Conservation (phyloP, 768 basidiomycete species). For the Candolleomyces eurysporus region DNA sequence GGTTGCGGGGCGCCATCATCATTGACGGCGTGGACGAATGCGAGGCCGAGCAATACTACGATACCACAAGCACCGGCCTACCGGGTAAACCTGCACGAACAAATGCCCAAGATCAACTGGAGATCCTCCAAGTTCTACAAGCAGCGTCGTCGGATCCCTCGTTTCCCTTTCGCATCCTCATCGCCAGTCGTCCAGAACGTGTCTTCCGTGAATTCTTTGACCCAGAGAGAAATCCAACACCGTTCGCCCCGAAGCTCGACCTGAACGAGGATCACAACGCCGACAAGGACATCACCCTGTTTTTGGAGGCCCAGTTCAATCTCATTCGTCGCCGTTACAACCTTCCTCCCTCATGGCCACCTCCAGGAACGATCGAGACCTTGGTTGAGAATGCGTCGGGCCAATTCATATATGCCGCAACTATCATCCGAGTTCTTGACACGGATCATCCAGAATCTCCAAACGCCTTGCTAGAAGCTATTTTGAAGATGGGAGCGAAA, state of each 20-base stretch:
- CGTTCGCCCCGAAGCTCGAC: not conserved
- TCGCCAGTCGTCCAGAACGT: constrained; percentile 9
- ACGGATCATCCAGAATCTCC: constrained; percentile 5
- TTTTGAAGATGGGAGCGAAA: not conserved
- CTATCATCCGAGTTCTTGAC: constrained; percentile 10
- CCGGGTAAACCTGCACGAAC: not conserved
- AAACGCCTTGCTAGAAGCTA: constrained; percentile 5
- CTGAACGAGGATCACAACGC: constrained; percentile 5
- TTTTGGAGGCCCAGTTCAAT: not conserved
- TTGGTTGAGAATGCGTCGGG: constrained; percentile 5
- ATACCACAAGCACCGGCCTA: not conserved
- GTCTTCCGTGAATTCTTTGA: not conserved
- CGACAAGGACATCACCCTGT: not conserved
- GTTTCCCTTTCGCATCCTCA: constrained; percentile 3
- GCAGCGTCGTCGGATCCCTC: not conserved
- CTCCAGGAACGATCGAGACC: not conserved
- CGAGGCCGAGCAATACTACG: too few species aligned
- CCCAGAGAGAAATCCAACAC: not conserved
- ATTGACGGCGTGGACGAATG: constrained; percentile 14
- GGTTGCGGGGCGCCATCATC: not conserved
- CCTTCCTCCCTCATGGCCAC: constrained; percentile 5
- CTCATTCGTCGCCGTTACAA: not conserved
- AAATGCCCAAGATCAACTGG: not conserved
- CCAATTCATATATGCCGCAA: constrained; percentile 17
- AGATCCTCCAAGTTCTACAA: constrained; percentile 8